These are phyloP conservation scores for Aspergillus fumigatus DNA, from an alignment of 2,329 filamentous ascomycete genomes.

Conservation along the genomic window DNA sequence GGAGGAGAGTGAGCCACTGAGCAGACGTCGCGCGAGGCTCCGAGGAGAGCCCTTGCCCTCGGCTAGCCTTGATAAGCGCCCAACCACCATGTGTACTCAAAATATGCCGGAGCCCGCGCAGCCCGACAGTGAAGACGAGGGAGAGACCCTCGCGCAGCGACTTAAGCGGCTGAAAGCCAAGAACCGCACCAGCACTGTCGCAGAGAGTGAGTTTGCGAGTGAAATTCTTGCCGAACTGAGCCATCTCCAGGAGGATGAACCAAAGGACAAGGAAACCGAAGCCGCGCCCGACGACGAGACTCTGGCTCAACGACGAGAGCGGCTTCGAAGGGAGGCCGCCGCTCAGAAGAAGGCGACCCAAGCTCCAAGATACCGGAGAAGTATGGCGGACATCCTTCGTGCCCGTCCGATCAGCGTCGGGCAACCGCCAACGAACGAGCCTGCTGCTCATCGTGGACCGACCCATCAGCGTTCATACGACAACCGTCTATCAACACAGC, in stretches of 20 bases:
- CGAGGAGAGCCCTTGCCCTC: constrained; percentile 51
- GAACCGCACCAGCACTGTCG: constrained; percentile 25
- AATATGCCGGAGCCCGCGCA: constrained; percentile 22
- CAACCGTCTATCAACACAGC: constrained; percentile 29
- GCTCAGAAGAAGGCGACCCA: constrained; percentile 18
- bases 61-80: constrained; percentile 28
- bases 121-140: constrained; percentile 33
- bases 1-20: constrained; percentile 90
- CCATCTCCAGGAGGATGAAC: constrained; percentile 21
- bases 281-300: constrained; percentile 39
- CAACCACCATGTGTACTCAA: constrained; percentile 33
- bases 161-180: constrained; percentile 37
- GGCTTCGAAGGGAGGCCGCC: constrained; percentile 40
- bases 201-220: constrained; percentile 40
- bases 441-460: constrained; percentile 12
- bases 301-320: constrained; percentile 42
- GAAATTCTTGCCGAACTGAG: constrained; percentile 42
- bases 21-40: constrained; percentile 68
- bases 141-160: constrained; percentile 45
- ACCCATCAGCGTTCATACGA: constrained; percentile 16
- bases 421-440: constrained; percentile 23
- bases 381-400: constrained; percentile 48
- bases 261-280: constrained; percentile 18
- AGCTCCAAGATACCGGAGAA: constrained; percentile 36
- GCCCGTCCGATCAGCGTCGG: constrained; percentile 45